phyloP scores from a whole-genome alignment of 2,329 filamentous ascomycete genomes.

The Botrytis galanthina region DNA sequence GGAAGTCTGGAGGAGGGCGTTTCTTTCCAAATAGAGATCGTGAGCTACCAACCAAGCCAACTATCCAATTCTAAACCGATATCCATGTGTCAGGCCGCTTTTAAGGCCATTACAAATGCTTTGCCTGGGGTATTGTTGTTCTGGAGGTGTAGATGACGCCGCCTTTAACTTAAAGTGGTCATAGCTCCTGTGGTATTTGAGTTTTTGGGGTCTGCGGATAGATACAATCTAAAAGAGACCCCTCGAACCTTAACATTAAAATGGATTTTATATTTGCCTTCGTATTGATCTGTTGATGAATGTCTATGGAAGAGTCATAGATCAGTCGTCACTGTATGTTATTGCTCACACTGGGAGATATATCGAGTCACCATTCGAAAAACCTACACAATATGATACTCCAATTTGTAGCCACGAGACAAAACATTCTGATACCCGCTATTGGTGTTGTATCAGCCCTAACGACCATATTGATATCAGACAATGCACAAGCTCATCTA shows the following conservation, averaged over 20 bases:
- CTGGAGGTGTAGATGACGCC: not conserved
- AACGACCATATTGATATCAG: not conserved
- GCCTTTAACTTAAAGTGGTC: conserved; percentile 4
- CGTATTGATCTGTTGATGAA: not conserved
- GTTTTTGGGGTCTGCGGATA: not conserved
- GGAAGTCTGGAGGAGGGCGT: conserved; percentile 12
- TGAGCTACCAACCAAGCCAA: conserved; percentile 15
- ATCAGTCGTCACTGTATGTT: not conserved
- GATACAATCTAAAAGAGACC: not conserved
- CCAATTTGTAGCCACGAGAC: not conserved
- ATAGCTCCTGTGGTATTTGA: not conserved
- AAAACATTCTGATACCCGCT: not conserved
- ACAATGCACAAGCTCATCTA: not conserved
- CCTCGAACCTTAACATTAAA: not conserved
- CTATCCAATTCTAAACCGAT: conserved; percentile 9
- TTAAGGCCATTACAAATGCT: conserved; percentile 12
- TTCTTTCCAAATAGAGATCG: conserved; percentile 12
- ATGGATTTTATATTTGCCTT: not conserved
- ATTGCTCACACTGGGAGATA: not conserved
- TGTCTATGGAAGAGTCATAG: not conserved
- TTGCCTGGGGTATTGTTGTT: conserved; percentile 3
- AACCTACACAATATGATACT: not conserved
- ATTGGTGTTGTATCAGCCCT: not conserved
- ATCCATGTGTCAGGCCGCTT: conserved; percentile 6
- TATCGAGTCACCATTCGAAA: not conserved